phyloP scores from a whole-genome alignment of 495 filamentous ascomycete species.

The Penicillium psychrofluorescens region DNA sequence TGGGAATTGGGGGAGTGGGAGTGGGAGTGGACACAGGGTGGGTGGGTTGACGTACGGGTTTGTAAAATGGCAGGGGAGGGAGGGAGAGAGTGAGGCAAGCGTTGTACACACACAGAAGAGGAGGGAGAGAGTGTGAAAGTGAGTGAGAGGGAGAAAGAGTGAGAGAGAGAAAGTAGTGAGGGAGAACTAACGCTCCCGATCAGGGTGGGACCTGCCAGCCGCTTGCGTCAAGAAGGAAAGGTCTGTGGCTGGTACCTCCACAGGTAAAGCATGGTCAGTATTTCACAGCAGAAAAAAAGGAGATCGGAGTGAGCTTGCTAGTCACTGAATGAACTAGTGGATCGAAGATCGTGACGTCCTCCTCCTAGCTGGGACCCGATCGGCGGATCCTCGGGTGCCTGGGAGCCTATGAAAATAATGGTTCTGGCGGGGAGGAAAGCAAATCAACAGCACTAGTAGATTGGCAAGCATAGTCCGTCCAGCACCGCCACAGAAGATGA shows the following conservation, averaged over 20 bases:
- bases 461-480: too few species aligned
- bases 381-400: background rate
- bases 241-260: constrained; percentile 14
- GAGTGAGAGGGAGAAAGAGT: constrained; percentile 1
- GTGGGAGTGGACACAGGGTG: background rate
- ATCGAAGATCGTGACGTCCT: constrained; percentile 19
- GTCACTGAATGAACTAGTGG: background rate
- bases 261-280: background rate
- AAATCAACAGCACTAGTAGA: too few species aligned
- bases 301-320: background rate
- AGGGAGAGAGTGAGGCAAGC: constrained; percentile 4
- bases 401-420: background rate
- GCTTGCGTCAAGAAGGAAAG: constrained; percentile 22
- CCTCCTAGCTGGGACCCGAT: background rate
- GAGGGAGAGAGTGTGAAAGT: constrained; percentile 1
- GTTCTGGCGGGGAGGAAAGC: too few species aligned
- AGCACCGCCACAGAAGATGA: background rate
- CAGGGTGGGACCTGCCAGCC: constrained; percentile 6
- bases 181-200: too few species aligned
- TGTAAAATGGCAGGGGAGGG: background rate
- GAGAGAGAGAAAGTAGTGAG: background rate
- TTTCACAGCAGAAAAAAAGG: background rate
- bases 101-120: background rate
- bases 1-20: background rate
- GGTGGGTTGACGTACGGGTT: background rate